Conservation (phyloP, 2,329 filamentous ascomycete species). For the Trichoderma lentiforme region DNA sequence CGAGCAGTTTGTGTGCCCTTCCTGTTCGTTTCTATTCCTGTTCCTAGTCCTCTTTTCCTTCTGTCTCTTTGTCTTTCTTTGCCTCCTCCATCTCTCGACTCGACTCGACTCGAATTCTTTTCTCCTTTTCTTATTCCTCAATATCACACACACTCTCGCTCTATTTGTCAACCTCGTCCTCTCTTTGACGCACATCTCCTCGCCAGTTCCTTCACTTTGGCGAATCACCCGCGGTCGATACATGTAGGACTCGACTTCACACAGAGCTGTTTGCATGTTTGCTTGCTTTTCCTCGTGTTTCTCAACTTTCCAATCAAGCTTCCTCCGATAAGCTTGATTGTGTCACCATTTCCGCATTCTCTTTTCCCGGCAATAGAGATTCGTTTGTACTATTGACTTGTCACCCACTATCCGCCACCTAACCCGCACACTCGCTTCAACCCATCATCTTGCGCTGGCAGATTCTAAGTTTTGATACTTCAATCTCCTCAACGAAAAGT, state of each 20-base stretch:
- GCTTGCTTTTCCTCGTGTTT: neutral
- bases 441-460: neutral
- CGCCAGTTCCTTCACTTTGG: neutral
- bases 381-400: neutral
- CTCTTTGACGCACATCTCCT: neutral
- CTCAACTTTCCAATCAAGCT: neutral
- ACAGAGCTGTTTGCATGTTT: conserved; percentile 9
- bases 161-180: neutral
- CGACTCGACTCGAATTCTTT: neutral
- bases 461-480: neutral
- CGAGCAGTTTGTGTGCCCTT: neutral
- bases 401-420: neutral
- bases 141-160: neutral
- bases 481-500: neutral
- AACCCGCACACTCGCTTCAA: neutral
- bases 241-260: conserved; percentile 4
- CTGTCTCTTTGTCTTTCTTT: neutral
- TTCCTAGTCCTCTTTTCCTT: neutral
- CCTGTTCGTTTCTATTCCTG: neutral
- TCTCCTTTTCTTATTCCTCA: neutral
- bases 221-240: neutral
- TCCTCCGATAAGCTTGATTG: neutral
- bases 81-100: neutral
- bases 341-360: conserved; percentile 1
- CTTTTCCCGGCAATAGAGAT: neutral